Base-by-base conservation (phyloP, 257 asterid genomes). In the Solanum ahanhuiri region DNA sequence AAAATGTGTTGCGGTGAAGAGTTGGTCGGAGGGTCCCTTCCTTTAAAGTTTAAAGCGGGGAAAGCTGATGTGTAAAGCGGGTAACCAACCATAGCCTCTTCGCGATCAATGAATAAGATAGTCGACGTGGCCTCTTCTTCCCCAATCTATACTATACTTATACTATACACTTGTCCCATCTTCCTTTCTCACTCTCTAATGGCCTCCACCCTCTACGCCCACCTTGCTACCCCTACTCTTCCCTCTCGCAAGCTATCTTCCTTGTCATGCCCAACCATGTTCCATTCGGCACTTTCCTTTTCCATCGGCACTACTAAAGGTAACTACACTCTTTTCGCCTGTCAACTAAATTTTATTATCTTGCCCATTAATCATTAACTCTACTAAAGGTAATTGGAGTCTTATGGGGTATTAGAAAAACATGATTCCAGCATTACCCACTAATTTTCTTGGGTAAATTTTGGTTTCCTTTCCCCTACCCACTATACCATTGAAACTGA, bases 41-140 rank as follows among this genome's bases (percentile, higher is more conserved):
- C 20, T 48, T 12, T 4, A 15, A 51, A 51, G 22, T 51, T 22
- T n/a, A 75, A 76, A 12, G 66, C 45, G 12, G 85, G 37, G 71
- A 22, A 75, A 76, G 79, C 15, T 75, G 88, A 86, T 81, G 85
- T 85, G 89, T 88, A 76, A 70, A 12, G 82, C 76, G 45, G 75
- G 66, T n/a, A 14, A 69, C 60, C 84, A 14, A 69, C 34, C 84
- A 54, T 86, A 33, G 12, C 28, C 79, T 88, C 82, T 84, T 30
- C 28, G 51, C 18, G 37, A 48, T 48, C 20, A 48, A 48, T 45
- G 57, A 45, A 45, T 45, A 45, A 45, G 57, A 45, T 48, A 81
- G 41, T 71, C 15, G 81, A 72, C 82, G 90, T 95, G 97, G 93
- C 96, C 86, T 77, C 90, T 86, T 90, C 87, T 90, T 67, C 93